These are phyloP conservation scores for Dictyostelium citrinum DNA, from an alignment of 78 protist genomes.

Conservation along the genomic window DNA sequence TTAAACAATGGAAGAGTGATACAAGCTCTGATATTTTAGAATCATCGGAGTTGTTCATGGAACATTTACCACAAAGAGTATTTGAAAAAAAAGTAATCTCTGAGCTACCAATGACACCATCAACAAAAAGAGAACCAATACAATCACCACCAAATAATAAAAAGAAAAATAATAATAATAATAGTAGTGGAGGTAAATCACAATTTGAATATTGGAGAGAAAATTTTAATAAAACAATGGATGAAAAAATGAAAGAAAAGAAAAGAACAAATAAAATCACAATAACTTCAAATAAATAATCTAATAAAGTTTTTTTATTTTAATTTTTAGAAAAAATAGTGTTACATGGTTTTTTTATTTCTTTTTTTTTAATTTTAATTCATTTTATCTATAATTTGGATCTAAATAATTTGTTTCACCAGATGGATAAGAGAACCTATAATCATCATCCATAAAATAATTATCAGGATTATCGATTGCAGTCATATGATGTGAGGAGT, in stretches of 20 bases:
- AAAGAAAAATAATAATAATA: neutral
- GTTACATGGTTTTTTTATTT: neutral
- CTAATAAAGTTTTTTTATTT: neutral
- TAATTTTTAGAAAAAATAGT: neutral
- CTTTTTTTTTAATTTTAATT: neutral
- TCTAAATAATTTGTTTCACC: conserved; percentile 56
- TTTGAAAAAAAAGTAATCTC: neutral
- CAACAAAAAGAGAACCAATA: neutral
- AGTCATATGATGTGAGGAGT: conserved; percentile 39
- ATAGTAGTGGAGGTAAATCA: neutral
- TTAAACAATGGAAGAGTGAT: conserved; percentile 9
- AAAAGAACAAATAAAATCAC: neutral
- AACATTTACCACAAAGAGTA: conserved; percentile 2
- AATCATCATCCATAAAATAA: conserved; percentile 40
- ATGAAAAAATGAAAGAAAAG: conserved; percentile 2
- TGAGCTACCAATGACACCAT: neutral
- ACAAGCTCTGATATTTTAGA: neutral
- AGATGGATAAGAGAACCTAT: conserved; percentile 29
- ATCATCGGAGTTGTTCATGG: neutral
- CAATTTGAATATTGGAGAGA: conserved; percentile 27
- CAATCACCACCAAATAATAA: neutral
- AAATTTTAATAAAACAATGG: conserved; percentile 13
- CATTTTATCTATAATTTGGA: conserved; percentile 18
- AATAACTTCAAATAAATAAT: neutral
- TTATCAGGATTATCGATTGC: neutral